A percentile compares a stretch with the other conserved stretches of the same genome.
These are phyloP conservation scores for Verticillium zaregamsianum DNA, from an alignment of 2,329 filamentous ascomycete genomes.

Conservation along the genomic window DNA sequence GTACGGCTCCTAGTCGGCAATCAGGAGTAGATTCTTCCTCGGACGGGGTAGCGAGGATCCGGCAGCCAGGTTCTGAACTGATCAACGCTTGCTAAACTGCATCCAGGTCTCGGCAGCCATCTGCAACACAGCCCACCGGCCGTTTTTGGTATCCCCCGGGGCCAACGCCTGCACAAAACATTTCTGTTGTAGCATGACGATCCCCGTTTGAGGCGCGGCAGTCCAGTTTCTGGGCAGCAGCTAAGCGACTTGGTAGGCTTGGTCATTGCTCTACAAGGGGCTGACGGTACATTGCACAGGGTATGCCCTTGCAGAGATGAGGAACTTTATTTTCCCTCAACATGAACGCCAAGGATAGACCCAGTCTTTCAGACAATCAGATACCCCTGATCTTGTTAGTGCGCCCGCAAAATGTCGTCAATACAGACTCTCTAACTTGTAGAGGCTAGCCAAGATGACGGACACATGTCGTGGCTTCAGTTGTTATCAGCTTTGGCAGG, in stretches of 20 bases:
- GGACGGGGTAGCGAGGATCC: background rate
- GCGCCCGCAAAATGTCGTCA: background rate
- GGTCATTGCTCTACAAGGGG: background rate
- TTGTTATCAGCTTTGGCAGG: background rate
- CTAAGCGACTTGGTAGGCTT: background rate
- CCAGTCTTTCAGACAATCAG: background rate
- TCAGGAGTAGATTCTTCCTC: background rate
- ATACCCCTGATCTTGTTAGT: background rate
- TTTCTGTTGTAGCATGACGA: background rate
- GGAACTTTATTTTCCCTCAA: background rate
- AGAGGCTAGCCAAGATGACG: background rate
- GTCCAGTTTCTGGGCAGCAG: background rate
- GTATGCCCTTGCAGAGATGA: background rate
- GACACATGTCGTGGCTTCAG: background rate
- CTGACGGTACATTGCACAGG: background rate
- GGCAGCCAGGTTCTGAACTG: background rate
- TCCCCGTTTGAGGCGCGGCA: background rate
- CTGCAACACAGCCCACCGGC: background rate
- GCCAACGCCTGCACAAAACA: background rate
- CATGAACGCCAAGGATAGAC: background rate
- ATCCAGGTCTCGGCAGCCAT: background rate
- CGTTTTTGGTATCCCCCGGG: background rate
- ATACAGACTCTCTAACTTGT: background rate
- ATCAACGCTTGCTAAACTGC: background rate
- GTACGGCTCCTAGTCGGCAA: background rate